A percentile compares a stretch with the other conserved stretches of the same genome.
These are phyloP conservation scores for Musa balbisiana DNA, from an alignment of 202 grass and related monocot species.

Conservation along the genomic window DNA sequence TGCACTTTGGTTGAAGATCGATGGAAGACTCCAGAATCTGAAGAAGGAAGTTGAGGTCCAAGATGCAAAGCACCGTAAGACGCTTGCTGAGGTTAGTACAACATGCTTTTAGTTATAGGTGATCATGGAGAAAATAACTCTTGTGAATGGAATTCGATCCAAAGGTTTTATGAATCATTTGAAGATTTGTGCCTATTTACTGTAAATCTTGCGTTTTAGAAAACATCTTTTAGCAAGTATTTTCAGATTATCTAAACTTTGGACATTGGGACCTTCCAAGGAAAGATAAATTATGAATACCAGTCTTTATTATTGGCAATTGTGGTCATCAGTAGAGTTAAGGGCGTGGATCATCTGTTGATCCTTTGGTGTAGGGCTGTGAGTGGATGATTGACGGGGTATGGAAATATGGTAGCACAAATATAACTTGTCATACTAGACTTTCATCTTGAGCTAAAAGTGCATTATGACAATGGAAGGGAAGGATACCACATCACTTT, in stretches of 20 bases:
- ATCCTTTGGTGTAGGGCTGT: too few species aligned
- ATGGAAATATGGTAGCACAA: neutral
- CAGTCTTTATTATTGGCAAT: neutral
- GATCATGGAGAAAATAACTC: neutral
- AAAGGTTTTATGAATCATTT: neutral
- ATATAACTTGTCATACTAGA: neutral
- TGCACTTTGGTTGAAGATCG: slow-evolving; percentile 49
- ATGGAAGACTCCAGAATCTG: slow-evolving; percentile 84
- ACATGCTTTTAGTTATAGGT: neutral
- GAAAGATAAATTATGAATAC: neutral
- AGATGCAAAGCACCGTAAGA: slow-evolving; percentile 85
- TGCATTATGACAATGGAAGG: neutral
- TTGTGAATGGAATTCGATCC: neutral
- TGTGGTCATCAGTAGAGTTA: neutral
- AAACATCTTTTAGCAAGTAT: neutral
- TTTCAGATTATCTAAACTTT: neutral
- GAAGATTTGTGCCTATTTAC: neutral
- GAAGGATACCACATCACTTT: neutral
- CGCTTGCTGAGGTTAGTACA: slow-evolving; percentile 62
- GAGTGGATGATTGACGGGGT: neutral
- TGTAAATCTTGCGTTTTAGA: neutral
- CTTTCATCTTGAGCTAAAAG: neutral
- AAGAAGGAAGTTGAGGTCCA: slow-evolving; percentile 86
- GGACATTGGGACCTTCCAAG: neutral
- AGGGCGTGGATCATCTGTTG: too few species aligned